These are phyloP conservation scores for Glonium stellatum DNA, from an alignment of 495 filamentous ascomycete species.

Conservation along the genomic window DNA sequence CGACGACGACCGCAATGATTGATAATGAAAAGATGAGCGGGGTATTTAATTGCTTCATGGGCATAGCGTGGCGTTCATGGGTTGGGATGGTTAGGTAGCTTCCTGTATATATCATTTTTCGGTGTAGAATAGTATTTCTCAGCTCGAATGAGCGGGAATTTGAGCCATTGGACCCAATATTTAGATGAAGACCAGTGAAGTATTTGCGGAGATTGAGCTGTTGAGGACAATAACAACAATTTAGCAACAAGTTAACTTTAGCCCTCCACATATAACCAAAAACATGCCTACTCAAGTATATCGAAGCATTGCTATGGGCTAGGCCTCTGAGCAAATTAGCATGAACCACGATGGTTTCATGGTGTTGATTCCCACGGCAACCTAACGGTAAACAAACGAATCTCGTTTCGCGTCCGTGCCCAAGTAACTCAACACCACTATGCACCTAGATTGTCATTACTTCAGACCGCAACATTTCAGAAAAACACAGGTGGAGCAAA, in stretches of 20 bases:
- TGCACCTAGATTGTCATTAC: background rate
- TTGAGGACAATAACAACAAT: too few species aligned
- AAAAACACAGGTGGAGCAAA: background rate
- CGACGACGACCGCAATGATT: conserved; percentile 14
- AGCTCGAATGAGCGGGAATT: background rate
- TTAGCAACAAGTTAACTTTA: too few species aligned
- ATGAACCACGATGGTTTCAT: too few species aligned
- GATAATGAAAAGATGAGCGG: background rate
- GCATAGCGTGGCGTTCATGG: conserved; percentile 27
- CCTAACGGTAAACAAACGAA: background rate
- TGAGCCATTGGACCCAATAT: too few species aligned
- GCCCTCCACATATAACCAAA: too few species aligned
- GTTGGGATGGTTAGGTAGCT: background rate
- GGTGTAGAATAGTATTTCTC: background rate
- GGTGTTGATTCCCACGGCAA: too few species aligned
- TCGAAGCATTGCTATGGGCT: background rate
- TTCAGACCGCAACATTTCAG: background rate
- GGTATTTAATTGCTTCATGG: background rate
- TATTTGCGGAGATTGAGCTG: too few species aligned
- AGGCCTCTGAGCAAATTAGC: background rate
- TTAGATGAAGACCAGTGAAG: too few species aligned
- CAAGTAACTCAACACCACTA: background rate
- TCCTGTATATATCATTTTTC: background rate
- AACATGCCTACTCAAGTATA: too few species aligned
- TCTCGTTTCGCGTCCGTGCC: background rate